phyloP scores from a whole-genome alignment of 257 asterid genomes.

The Datura wrightii region DNA sequence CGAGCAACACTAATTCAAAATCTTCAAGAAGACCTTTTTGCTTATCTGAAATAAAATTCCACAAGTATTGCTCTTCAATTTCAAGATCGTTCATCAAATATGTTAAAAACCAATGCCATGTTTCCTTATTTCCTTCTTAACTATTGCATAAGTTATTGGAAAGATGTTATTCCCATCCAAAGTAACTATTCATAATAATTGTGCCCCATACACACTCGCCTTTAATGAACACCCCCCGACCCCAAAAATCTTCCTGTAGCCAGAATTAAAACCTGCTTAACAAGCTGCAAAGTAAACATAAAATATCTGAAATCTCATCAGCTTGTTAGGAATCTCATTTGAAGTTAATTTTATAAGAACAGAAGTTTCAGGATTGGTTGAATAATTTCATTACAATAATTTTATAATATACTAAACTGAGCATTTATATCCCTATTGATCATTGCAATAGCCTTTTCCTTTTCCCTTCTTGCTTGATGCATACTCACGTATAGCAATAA shows the following conservation, averaged over 20 bases:
- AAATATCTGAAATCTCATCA: background rate
- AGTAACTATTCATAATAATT: background rate
- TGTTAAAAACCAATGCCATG: slow-evolving; percentile 29
- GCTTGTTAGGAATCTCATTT: background rate
- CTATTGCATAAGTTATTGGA: slow-evolving; percentile 34
- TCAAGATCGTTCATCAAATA: slow-evolving; percentile 5
- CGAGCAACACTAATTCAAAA: background rate
- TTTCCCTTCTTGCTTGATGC: background rate
- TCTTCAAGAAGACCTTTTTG: slow-evolving; percentile 32
- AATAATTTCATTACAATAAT: background rate
- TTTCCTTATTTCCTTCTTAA: slow-evolving; percentile 26
- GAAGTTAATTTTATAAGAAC: background rate
- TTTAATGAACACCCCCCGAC: background rate
- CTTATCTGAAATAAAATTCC: slow-evolving; percentile 35
- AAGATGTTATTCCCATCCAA: slow-evolving; percentile 35
- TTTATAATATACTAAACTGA: background rate
- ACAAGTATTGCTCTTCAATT: background rate
- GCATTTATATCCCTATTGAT: background rate
- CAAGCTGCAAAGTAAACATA: slow-evolving; percentile 9
- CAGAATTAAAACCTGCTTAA: background rate
- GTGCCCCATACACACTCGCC: background rate
- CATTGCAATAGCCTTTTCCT: slow-evolving; percentile 1
- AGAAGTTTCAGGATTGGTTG: background rate
- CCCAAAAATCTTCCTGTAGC: background rate
- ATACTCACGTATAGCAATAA: background rate